Percentiles rank a stretch among this genome's conserved stretches.
Conservation (phyloP, 768 basidiomycete species). For the Postia placenta region DNA sequence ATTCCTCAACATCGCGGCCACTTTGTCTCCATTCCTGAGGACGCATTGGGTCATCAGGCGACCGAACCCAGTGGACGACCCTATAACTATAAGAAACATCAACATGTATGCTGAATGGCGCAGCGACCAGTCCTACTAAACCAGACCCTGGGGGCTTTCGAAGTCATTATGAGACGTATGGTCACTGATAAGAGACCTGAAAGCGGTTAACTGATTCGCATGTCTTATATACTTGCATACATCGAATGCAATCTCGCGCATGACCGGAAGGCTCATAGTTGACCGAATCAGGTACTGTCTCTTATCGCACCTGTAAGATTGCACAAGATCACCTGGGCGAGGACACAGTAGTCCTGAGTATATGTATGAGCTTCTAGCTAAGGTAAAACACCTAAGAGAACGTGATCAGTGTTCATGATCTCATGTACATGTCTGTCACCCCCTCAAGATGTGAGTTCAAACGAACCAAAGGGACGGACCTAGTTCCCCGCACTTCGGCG, state of each 20-base stretch:
- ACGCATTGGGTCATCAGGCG: conserved; percentile 27
- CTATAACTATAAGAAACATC: conserved; percentile 28
- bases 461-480: too few relatives aligned
- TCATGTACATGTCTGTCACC: too few relatives aligned
- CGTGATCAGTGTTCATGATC: too few relatives aligned
- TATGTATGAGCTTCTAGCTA: too few relatives aligned
- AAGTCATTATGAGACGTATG: not conserved
- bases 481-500: too few relatives aligned
- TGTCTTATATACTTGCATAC: not conserved
- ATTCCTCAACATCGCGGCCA: conserved; percentile 36
- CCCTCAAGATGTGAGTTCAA: too few relatives aligned
- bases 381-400: too few relatives aligned
- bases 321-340: not conserved
- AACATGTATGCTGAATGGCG: not conserved
- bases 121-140: not conserved
- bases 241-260: not conserved
- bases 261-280: too few relatives aligned
- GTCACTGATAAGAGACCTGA: not conserved
- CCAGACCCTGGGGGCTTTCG: not conserved
- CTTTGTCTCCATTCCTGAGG: conserved; percentile 33
- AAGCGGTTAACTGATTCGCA: not conserved
- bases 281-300: not conserved
- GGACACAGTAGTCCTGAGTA: too few relatives aligned
- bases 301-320: not conserved
- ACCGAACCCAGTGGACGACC: conserved; percentile 35